These are phyloP conservation scores for Solanum bukasovii DNA, from an alignment of 257 asterid genomes.

Conservation along the genomic window DNA sequence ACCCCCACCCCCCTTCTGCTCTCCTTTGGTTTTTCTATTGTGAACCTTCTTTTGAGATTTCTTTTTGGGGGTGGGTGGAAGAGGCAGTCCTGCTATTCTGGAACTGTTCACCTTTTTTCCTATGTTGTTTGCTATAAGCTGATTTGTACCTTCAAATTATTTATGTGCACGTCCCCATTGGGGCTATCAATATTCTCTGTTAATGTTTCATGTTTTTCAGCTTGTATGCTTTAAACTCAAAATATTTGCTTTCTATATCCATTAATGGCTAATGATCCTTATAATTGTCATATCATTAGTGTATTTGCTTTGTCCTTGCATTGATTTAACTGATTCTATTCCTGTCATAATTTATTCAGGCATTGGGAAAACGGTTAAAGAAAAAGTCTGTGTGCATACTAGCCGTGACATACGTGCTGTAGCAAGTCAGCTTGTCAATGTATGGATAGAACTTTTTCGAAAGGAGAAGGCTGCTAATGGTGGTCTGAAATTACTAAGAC, in stretches of 20 bases:
- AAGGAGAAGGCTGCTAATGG: slow-evolving; percentile 85
- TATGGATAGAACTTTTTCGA: slow-evolving; percentile 93
- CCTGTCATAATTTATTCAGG: slow-evolving; percentile 29
- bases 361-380: slow-evolving; percentile 91
- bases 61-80: not conserved
- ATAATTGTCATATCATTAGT: not conserved
- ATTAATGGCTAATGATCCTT: not conserved
- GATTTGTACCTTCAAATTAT: not conserved
- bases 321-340: not conserved
- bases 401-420: slow-evolving; percentile 99
- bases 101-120: not conserved
- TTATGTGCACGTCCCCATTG: not conserved
- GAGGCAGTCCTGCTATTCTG: not conserved
- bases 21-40: not conserved
- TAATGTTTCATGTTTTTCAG: not conserved
- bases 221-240: not conserved
- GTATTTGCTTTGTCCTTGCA: not conserved
- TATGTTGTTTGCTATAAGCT: not conserved
- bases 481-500: slow-evolving; percentile 47
- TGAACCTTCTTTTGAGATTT: not conserved
- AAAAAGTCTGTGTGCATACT: slow-evolving; percentile 93
- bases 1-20: not conserved
- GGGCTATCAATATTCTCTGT: not conserved
- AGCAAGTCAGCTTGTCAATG: slow-evolving; percentile 95
- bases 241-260: not conserved